Conservation (phyloP, 805 yeast genomes). For the Monosporozyma siamensis region DNA sequence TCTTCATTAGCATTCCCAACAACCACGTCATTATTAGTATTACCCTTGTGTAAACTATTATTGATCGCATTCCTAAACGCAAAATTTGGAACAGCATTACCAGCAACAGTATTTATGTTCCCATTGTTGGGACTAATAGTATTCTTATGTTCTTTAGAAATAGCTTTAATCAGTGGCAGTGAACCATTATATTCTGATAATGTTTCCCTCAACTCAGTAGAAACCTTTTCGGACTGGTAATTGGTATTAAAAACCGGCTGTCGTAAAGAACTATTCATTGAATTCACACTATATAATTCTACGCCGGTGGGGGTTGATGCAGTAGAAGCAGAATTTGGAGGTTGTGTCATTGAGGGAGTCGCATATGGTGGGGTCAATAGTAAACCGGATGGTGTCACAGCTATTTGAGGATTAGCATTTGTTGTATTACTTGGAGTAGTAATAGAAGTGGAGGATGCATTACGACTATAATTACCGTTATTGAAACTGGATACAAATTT, state of each 20-base stretch:
- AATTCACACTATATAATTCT: constrained; percentile 1
- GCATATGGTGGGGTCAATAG: constrained; percentile 10
- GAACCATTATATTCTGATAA: not conserved
- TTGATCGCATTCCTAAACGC: no score
- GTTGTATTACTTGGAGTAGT: not conserved
- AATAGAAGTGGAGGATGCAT: not conserved
- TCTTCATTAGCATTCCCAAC: not conserved
- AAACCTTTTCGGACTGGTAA: not conserved
- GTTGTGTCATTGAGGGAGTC: constrained; percentile 4
- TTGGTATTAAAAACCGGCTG: not conserved
- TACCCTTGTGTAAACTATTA: not conserved
- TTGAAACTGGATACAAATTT: constrained; percentile 1
- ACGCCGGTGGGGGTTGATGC: constrained; percentile 9
- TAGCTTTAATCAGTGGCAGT: not conserved
- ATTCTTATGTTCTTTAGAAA: not conserved
- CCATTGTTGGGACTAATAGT: no score
- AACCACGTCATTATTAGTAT: not conserved
- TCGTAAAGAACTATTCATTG: not conserved
- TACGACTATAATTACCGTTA: not conserved
- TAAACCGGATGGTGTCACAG: constrained; percentile 7
- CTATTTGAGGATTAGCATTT: constrained; percentile 3
- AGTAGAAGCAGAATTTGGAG: constrained; percentile 5
- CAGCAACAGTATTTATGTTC: no score
- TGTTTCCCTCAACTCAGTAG: not conserved
- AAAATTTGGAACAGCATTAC: no score